A percentile compares a stretch with the other conserved stretches of the same genome.
phyloP scores from a whole-genome alignment of 73 alveolate genomes.

The Uronychia setigera region DNA sequence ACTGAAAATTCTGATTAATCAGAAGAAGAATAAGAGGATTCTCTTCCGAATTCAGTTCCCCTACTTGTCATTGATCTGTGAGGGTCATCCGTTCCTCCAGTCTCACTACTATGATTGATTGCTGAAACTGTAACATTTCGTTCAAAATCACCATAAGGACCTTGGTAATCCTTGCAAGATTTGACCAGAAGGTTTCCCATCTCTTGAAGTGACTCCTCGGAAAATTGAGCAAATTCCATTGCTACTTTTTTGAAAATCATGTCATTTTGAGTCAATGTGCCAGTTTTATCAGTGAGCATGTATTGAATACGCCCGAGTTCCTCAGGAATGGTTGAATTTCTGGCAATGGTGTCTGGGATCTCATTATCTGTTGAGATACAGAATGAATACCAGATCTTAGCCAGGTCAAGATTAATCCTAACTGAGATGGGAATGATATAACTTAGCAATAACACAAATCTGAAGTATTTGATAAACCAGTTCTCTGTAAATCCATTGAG shows the following conservation, averaged over 20 bases:
- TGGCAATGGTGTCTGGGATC: conserved; percentile 90
- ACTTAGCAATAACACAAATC: conserved; percentile 82
- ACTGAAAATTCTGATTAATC: too few relatives aligned
- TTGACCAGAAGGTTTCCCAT: conserved; percentile 59
- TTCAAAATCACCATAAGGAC: conserved; percentile 21
- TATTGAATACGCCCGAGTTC: conserved; percentile 91
- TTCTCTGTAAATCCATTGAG: conserved; percentile 61
- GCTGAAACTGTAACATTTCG: background rate
- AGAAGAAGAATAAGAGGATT: too few relatives aligned
- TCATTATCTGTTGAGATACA: conserved; percentile 73
- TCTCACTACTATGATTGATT: background rate
- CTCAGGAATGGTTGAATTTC: conserved; percentile 93
- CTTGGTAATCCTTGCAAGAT: conserved; percentile 50
- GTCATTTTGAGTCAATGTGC: conserved; percentile 91
- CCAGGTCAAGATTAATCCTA: conserved; percentile 89
- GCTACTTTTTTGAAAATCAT: conserved; percentile 83
- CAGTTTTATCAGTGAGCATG: conserved; percentile 90
- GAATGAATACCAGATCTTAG: conserved; percentile 77
- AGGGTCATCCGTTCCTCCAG: background rate
- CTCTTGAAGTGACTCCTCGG: conserved; percentile 78
- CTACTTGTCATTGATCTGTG: too few relatives aligned
- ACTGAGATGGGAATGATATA: conserved; percentile 86
- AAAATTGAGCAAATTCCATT: conserved; percentile 71
- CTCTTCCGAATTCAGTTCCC: too few relatives aligned
- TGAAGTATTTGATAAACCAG: conserved; percentile 59